These are phyloP conservation scores for Plectosphaerella sp. DNA, from an alignment of 2,329 filamentous ascomycete genomes.

Conservation along the genomic window DNA sequence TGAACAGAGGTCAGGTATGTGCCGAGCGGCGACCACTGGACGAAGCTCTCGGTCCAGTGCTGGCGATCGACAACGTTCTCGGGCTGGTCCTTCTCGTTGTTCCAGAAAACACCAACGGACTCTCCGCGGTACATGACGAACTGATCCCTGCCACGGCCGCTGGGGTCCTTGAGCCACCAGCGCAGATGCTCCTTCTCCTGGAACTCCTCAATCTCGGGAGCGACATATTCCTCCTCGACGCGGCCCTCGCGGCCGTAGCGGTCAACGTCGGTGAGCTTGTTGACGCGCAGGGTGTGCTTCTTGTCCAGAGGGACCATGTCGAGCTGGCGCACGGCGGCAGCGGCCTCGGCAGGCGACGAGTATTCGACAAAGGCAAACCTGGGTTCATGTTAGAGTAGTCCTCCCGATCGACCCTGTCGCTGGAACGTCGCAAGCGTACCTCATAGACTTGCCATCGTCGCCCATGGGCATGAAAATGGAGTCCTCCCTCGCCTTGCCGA, in stretches of 20 bases:
- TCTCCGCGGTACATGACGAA: constrained; percentile 93
- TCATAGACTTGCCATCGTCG: constrained; percentile 79
- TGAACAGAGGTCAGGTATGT: constrained; percentile 95
- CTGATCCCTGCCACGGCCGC: constrained; percentile 81
- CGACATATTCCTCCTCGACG: constrained; percentile 83
- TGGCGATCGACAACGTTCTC: constrained; percentile 87
- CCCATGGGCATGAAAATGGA: constrained; percentile 91
- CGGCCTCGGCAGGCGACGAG: constrained; percentile 82
- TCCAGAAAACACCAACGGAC: constrained; percentile 94
- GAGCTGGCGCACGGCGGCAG: constrained; percentile 83
- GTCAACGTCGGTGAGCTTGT: constrained; percentile 98
- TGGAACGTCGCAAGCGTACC: constrained; percentile 47
- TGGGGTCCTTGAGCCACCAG: constrained; percentile 84
- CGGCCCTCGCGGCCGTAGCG: constrained; percentile 91
- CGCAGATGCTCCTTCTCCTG: constrained; percentile 89
- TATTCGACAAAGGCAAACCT: constrained; percentile 98
- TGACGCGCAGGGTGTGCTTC: constrained; percentile 91
- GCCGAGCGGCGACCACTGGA: constrained; percentile 95
- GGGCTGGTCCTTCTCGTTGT: constrained; percentile 88
- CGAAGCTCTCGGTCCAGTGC: constrained; percentile 97
- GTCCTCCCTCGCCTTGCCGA: constrained; percentile 82
- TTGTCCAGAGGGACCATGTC: constrained; percentile 88
- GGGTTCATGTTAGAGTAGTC: constrained; percentile 11
- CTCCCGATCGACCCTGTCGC: not conserved
- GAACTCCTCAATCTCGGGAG: constrained; percentile 80